Evolutionary conservation across 352 stramenopile species (phyloP).

Genomic region (Phytophthora agathidicida): DNA sequence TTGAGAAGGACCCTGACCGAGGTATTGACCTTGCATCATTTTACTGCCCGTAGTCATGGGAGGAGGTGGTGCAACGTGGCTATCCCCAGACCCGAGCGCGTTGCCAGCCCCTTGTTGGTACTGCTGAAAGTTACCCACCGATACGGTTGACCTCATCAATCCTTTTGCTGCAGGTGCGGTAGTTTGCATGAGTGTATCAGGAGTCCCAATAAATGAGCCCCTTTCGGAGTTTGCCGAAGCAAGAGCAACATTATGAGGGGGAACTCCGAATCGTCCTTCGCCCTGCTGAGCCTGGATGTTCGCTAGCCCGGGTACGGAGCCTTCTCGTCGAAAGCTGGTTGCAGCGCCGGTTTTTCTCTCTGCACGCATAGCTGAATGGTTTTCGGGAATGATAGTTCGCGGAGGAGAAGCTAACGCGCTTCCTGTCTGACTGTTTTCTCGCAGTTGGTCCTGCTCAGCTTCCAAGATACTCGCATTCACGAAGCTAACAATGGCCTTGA

Average conservation of each 20-base stretch:
- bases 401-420: slow-evolving; percentile 32
- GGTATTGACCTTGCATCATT: slow-evolving; percentile 30
- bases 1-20: slow-evolving; percentile 13
- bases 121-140: slow-evolving; percentile 78
- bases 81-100: slow-evolving; percentile 5
- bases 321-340: slow-evolving; percentile 46
- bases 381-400: slow-evolving; percentile 29
- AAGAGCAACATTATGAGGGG: slow-evolving; percentile 14
- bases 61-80: slow-evolving; percentile 9
- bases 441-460: slow-evolving; percentile 56
- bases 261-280: slow-evolving; percentile 8
- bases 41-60: slow-evolving; percentile 22
- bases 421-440: slow-evolving; percentile 35
- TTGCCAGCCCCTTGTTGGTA: slow-evolving; percentile 36
- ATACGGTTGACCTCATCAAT: slow-evolving; percentile 67
- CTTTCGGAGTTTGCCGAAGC: slow-evolving; percentile 18
- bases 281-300: slow-evolving; percentile 24
- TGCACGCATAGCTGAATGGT: slow-evolving; percentile 1
- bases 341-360: slow-evolving; percentile 22
- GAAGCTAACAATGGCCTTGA: slow-evolving; percentile 68
- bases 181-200: slow-evolving; percentile 21
- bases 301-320: slow-evolving; percentile 34
- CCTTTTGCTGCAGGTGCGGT: slow-evolving; percentile 21
- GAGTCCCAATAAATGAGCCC: slow-evolving; percentile 21
- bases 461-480: slow-evolving; percentile 67